A percentile compares a stretch with the other conserved stretches of the same genome.
Conservation (phyloP, 2,329 filamentous ascomycete species). For the Pseudogymnoascus sp. region DNA sequence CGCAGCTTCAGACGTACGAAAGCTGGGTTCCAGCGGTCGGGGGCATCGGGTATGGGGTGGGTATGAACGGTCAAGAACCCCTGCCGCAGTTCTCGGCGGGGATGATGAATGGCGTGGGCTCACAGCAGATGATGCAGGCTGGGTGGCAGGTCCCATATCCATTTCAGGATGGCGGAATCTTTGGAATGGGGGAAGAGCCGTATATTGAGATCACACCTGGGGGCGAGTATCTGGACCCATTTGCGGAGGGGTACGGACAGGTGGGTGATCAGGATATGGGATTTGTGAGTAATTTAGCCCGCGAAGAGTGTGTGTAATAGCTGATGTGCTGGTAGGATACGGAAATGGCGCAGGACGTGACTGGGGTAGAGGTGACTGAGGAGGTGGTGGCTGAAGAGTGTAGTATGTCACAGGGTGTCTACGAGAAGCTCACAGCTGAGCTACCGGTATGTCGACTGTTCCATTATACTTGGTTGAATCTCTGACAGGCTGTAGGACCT, state of each 20-base stretch:
- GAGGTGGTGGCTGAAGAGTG: background rate
- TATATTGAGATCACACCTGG: background rate
- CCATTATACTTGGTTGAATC: background rate
- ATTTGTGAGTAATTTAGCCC: background rate
- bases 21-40: background rate
- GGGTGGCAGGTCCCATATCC: conserved; percentile 3
- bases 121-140: background rate
- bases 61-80: background rate
- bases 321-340: conserved; percentile 1
- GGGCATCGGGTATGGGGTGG: background rate
- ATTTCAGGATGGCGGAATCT: conserved; percentile 10
- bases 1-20: background rate
- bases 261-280: conserved; percentile 6
- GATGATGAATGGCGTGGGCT: background rate
- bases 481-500: background rate
- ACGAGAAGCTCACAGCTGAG: background rate
- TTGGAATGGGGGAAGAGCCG: background rate
- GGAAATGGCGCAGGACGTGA: background rate
- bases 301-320: background rate
- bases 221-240: conserved; percentile 5
- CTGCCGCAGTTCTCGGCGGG: background rate
- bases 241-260: background rate
- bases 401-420: conserved; percentile 1
- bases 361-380: background rate
- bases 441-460: conserved; percentile 1